Percentiles rank a stretch among this genome's conserved stretches.
Evolutionary conservation across 164 flowering plant genomes (phyloP).

Genomic region (Annona cherimola): DNA sequence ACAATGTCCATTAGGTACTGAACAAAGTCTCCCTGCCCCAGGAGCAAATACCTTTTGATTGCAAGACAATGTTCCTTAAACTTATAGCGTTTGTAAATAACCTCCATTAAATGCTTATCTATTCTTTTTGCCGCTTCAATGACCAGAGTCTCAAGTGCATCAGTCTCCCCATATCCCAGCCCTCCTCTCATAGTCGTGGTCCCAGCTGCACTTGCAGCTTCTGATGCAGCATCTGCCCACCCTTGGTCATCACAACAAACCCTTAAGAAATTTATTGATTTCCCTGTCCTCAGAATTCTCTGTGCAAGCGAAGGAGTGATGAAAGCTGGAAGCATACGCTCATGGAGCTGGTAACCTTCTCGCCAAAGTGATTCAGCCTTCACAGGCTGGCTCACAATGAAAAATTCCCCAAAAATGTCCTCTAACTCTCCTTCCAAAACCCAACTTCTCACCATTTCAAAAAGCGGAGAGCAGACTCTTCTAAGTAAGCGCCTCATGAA

Average conservation of each 20-base stretch:
- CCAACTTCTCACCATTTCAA: slow-evolving; percentile 99
- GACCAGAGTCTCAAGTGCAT: slow-evolving; percentile 89
- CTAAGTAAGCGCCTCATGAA: slow-evolving; percentile 82
- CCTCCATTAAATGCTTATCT: slow-evolving; percentile 88
- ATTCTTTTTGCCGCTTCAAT: slow-evolving; percentile 90
- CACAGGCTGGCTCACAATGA: slow-evolving; percentile 79
- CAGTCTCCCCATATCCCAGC: slow-evolving; percentile 94
- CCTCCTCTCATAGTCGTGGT: slow-evolving; percentile 80
- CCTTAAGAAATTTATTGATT: slow-evolving; percentile 92
- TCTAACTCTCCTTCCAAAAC: slow-evolving; percentile 97
- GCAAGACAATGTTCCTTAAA: slow-evolving; percentile 98
- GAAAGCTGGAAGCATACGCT: slow-evolving; percentile 90
- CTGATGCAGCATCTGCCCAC: slow-evolving; percentile 90
- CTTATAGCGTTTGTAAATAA: slow-evolving; percentile 65
- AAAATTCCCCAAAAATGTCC: slow-evolving; percentile 85
- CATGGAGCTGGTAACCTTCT: slow-evolving; percentile 80
- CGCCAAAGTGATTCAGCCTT: slow-evolving; percentile 98
- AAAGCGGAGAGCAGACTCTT: slow-evolving; percentile 90
- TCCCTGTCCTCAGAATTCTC: slow-evolving; percentile 87
- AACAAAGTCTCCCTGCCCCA: slow-evolving; percentile 99
- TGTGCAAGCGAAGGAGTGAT: slow-evolving; percentile 83
- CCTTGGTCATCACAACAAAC: slow-evolving; percentile 98
- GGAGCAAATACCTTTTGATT: slow-evolving; percentile 87
- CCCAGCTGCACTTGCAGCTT: slow-evolving; percentile 87
- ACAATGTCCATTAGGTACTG: slow-evolving; percentile 98